Evolutionary conservation across 2,329 filamentous ascomycete species (phyloP), one percentile per base, ranked within the genome.

Genomic region (Didymella glomerata): DNA sequence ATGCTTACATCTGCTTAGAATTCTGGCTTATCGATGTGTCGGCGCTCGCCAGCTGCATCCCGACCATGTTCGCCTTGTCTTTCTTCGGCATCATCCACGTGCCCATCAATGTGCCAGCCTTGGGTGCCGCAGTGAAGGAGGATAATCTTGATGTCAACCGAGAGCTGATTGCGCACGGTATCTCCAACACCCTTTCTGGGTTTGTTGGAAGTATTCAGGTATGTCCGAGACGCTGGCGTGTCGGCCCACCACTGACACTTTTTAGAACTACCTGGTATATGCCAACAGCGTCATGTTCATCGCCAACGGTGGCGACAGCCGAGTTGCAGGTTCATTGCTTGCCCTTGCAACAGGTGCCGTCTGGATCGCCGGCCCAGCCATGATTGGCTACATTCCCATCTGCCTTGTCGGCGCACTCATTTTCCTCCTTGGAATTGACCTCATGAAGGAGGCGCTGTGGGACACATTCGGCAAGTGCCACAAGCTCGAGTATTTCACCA

Each of bases 251-350:
- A 46, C 69, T 76, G 61, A 78, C 61, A 22, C 2, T n/a, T 34
- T 2, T 2, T 32, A 96, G 78, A 99, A 99, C 76, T 99, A 99
- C 72, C 85, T 99, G 1, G 95, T 99, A 0, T 99, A 98, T 71
- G 94, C 94, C 58, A 99, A 99, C 75, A 97, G 93, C 63, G 86
- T 97, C n/a, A 88, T 99, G 56, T 98, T 99, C 77, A 96, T 98
- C 74, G 88, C 91, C 25, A 96, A 93, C 46, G 95, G 95, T 16
- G 95, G 94, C 20, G 88, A 96, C 73, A 93, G 88, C 69, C 88
- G 95, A 48, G 80, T 96, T 44, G 95, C 93, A 9, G 95, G 95
- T 3, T 84, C 93, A 25, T 86, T 97, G 81, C 84, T 99, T 49
- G 95, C 95, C 0, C 79, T 84, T 22, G 86, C 90, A 5, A 99